phyloP scores from a whole-genome alignment of 2,329 filamentous ascomycete species.

The Ascochyta fabae region DNA sequence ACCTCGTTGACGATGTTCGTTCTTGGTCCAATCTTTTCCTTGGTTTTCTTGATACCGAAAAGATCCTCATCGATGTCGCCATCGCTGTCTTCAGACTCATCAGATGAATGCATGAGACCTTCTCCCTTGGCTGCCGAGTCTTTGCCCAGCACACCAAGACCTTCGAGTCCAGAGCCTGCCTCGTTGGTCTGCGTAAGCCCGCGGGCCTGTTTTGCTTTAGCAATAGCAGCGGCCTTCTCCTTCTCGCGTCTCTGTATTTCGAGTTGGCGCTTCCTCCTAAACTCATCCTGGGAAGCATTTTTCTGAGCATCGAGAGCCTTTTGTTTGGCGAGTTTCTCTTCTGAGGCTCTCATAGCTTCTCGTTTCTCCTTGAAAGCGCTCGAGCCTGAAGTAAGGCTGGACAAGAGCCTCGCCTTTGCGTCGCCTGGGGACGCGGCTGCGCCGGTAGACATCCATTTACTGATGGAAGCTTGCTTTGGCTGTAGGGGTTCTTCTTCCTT shows the following conservation, averaged over 20 bases:
- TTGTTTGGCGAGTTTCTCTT: conserved; percentile 33
- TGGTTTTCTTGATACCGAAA: conserved; percentile 63
- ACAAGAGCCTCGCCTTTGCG: conserved; percentile 38
- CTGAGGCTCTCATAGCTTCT: conserved; percentile 30
- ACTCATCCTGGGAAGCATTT: conserved; percentile 51
- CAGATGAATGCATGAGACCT: conserved; percentile 88
- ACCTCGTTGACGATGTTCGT: conserved; percentile 48
- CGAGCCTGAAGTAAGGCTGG: conserved; percentile 36
- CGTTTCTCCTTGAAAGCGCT: conserved; percentile 39
- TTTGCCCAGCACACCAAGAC: conserved; percentile 76
- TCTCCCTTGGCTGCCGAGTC: conserved; percentile 76
- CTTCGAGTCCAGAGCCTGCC: conserved; percentile 78
- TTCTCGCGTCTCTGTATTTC: conserved; percentile 78
- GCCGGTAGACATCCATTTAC: conserved; percentile 49
- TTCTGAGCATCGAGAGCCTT: conserved; percentile 37
- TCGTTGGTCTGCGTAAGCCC: conserved; percentile 66
- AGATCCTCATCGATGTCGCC: conserved; percentile 70
- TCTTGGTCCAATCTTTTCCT: conserved; percentile 48
- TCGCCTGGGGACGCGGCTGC: conserved; percentile 25
- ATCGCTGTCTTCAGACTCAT: conserved; percentile 66
- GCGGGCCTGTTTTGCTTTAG: conserved; percentile 67
- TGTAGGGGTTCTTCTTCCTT: conserved; percentile 45
- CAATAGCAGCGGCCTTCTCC: conserved; percentile 74
- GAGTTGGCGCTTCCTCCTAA: conserved; percentile 75
- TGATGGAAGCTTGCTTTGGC: conserved; percentile 51